A percentile compares a stretch with the other conserved stretches of the same genome.
phyloP scores from a whole-genome alignment of 257 asterid species.

The Leptodermis oblonga region DNA sequence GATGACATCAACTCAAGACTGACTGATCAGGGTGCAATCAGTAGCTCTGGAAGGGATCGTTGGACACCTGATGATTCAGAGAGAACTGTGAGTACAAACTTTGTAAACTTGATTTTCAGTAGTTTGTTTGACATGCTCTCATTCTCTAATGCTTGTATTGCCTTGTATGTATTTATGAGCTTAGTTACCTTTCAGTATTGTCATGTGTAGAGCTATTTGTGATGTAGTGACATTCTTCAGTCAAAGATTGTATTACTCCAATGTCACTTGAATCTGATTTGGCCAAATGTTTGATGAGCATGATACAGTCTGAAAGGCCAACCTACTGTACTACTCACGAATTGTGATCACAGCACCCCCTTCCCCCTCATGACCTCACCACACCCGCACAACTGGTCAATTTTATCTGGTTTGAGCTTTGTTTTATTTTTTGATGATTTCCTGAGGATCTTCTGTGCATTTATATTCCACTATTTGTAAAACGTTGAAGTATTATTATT shows the following conservation, averaged over 20 bases:
- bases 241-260: not conserved
- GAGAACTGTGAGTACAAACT: slow-evolving; percentile 39
- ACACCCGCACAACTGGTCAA: not conserved
- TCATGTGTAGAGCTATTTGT: no score
- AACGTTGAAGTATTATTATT: not conserved
- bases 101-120: not conserved
- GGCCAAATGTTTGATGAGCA: not conserved
- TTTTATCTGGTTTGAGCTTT: not conserved
- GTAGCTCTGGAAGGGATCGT: slow-evolving; percentile 44
- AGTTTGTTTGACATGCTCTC: not conserved
- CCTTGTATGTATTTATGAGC: not conserved
- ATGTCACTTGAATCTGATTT: not conserved
- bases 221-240: not conserved
- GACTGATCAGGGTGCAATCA: slow-evolving; percentile 27
- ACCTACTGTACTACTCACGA: not conserved
- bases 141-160: not conserved
- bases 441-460: not conserved
- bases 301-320: not conserved
- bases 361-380: not conserved
- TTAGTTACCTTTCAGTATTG: not conserved
- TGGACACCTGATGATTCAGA: slow-evolving; percentile 55
- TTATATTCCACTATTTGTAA: not conserved
- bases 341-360: not conserved
- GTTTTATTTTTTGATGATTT: not conserved
- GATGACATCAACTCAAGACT: slow-evolving; percentile 58